Evolutionary conservation across 208 protist species (phyloP).

Genomic region (Acanthamoeba sp.): DNA sequence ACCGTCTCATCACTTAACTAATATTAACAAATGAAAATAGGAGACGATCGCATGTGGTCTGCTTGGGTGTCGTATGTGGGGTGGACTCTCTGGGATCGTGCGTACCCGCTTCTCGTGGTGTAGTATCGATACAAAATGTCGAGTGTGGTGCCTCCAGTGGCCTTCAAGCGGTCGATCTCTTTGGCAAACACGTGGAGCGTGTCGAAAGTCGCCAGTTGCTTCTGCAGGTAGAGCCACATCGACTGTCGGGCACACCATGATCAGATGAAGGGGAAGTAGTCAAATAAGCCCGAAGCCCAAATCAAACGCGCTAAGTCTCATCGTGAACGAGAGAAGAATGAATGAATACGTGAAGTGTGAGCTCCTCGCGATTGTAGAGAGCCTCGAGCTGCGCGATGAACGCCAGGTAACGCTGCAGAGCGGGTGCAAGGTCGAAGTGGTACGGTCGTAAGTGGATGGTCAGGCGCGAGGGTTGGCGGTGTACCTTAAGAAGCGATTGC

Average conservation of each 20-base stretch:
- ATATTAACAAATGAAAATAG: background rate
- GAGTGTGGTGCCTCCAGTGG: slow-evolving; percentile 1
- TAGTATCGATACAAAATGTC: slow-evolving; percentile 53
- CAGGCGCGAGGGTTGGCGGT: too few relatives aligned
- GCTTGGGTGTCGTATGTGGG: too few relatives aligned
- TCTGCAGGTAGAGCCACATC: slow-evolving; percentile 57
- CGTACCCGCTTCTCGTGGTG: slow-evolving; percentile 55
- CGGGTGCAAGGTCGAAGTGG: too few relatives aligned
- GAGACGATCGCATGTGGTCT: too few relatives aligned
- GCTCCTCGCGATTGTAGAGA: slow-evolving; percentile 16
- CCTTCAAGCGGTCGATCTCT: slow-evolving; percentile 13
- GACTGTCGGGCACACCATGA: background rate
- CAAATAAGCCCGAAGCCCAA: too few relatives aligned
- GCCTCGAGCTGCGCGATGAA: slow-evolving; percentile 48
- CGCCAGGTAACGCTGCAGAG: slow-evolving; percentile 21
- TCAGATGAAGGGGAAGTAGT: background rate
- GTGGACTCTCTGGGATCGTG: background rate
- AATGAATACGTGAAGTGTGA: slow-evolving; percentile 23
- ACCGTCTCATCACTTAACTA: background rate
- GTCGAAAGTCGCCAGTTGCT: background rate
- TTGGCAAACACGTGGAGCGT: slow-evolving; percentile 43
- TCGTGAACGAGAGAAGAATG: background rate
- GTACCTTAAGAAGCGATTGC: slow-evolving; percentile 6
- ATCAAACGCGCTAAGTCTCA: too few relatives aligned
- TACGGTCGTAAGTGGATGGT: too few relatives aligned